These are phyloP conservation scores for Paramecium pentaurelia DNA, from an alignment of 73 alveolate genomes.

Conservation along the genomic window DNA sequence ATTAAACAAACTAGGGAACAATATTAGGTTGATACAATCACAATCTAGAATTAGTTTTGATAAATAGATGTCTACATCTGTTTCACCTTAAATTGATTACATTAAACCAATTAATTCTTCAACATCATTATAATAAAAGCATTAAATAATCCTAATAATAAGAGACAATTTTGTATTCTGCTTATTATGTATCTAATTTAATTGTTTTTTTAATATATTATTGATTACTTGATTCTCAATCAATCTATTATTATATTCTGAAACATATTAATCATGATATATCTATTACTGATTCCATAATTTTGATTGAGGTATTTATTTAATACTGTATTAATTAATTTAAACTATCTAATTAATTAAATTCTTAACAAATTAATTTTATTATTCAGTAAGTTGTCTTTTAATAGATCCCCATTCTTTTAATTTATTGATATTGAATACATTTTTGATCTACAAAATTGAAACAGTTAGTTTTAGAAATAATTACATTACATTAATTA, in stretches of 20 bases:
- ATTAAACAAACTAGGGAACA: background rate
- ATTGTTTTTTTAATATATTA: background rate
- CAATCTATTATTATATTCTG: background rate
- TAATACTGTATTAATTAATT: background rate
- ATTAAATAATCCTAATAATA: background rate
- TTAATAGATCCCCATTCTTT: background rate
- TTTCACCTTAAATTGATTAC: background rate
- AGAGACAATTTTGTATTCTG: background rate
- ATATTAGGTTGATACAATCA: background rate
- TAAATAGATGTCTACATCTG: background rate
- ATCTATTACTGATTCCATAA: background rate
- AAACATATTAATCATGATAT: background rate
- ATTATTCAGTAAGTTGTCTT: background rate
- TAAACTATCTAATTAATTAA: background rate
- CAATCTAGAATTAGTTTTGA: background rate
- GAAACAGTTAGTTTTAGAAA: conserved; percentile 2
- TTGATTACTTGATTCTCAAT: background rate
- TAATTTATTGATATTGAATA: background rate
- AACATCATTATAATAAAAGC: background rate
- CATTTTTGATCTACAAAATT: background rate
- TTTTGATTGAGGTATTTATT: conserved; percentile 10
- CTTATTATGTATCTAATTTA: background rate
- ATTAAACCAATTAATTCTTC: conserved; percentile 10
- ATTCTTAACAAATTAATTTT: background rate
- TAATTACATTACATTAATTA: background rate